phyloP scores from a whole-genome alignment of 2,329 filamentous ascomycete species.

The Dissoconium aciculare region DNA sequence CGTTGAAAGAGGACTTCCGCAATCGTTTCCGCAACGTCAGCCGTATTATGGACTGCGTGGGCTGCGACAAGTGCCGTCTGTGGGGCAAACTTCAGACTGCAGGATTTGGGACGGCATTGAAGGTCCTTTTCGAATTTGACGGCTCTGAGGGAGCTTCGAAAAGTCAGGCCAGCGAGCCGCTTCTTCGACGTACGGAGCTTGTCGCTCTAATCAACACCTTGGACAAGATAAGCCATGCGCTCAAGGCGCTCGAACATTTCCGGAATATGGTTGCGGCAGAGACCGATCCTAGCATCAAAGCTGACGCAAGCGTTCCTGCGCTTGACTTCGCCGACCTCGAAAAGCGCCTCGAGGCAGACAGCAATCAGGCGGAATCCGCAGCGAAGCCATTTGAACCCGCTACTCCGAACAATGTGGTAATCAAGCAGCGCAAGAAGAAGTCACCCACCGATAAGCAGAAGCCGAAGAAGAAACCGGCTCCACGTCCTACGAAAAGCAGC shows the following conservation, averaged over 20 bases:
- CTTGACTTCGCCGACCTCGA: constrained; percentile 10
- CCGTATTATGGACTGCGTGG: constrained; percentile 94
- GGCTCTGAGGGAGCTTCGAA: constrained; percentile 57
- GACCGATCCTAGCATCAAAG: constrained; percentile 15
- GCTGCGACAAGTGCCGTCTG: constrained; percentile 93
- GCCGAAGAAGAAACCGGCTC: no score
- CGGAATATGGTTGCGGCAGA: constrained; percentile 30
- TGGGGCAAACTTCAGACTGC: constrained; percentile 96
- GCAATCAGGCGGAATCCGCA: no score
- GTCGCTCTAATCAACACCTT: constrained; percentile 93
- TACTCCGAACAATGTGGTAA: no score
- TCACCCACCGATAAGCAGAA: no score
- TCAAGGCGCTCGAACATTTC: constrained; percentile 63
- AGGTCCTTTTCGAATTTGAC: constrained; percentile 91
- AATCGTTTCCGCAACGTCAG: constrained; percentile 95
- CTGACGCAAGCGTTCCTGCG: no score
- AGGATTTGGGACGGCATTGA: constrained; percentile 86
- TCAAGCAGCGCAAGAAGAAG: no score
- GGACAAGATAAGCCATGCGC: constrained; percentile 66
- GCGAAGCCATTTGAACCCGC: no score
- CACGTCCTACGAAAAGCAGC: constrained; percentile 4
- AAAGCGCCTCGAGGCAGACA: constrained; percentile 23
- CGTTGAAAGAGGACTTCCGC: constrained; percentile 94
- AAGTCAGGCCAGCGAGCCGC: constrained; percentile 43
- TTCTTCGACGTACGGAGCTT: constrained; percentile 74